Base-by-base conservation (phyloP, 768 basidiomycete genomes). In the Auricularia sp. region DNA sequence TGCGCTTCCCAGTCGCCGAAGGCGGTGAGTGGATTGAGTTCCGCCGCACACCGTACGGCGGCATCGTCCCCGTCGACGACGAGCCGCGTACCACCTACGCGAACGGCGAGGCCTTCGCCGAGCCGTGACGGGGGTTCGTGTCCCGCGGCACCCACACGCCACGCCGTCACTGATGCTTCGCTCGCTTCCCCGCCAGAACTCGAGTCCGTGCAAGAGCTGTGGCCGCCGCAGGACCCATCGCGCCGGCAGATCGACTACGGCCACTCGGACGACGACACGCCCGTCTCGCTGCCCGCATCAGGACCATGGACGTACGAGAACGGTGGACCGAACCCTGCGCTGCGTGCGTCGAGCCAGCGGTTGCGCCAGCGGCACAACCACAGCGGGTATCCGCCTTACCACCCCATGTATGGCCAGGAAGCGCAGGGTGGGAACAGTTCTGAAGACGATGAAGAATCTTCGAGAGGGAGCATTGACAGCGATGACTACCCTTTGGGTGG, bases 251-350 rank as follows among this genome's bases (percentile, higher is more conserved):
- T 42, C 67, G 21, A 69, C 71, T 66, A 70, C 70, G 58, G 64
- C 64, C 51, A 67, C 62, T 69, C 72, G n/a, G 67, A 70, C 39
- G 66, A 68, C 33, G 66, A 69, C 39, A 77, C 77, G 66, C 71
- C 74, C 23, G 71, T 85, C 67, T 73, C 72, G 39, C 80, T 86
- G 39, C 82, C 84, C 1, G 73, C 79, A 29, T 85, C 84, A 10
- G 56, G 56, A 4, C 92, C 94, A 4, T 97, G 93, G 87, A 92
- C 92, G 14, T 96, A 91, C 71, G 86, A 88, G 67, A 87, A 89
- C 62, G 87, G 79, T 21, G 76, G 79, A 14, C 70, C 94, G 14
- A 97, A 97, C 71, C 94, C 94, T 6, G 71, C 77, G 43, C 83
- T 96, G 10, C 78, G 77, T 44, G 87, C 93, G 0, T 85, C 83